Percentiles rank a stretch among this genome's conserved stretches.
Conservation (phyloP, 176 grass and related monocot species). For the Oryza meyeriana region DNA sequence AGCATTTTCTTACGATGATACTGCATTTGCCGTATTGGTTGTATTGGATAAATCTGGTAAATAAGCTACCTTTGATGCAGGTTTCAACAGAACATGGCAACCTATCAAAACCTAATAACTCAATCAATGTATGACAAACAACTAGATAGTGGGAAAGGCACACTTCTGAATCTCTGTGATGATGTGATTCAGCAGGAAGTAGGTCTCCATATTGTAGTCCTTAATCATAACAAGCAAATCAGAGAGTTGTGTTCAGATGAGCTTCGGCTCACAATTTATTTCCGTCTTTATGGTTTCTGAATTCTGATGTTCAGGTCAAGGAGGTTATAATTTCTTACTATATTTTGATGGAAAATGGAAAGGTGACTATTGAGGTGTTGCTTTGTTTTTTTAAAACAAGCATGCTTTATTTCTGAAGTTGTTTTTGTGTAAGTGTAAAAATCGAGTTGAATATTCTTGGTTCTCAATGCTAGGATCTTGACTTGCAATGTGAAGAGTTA, state of each 20-base stretch:
- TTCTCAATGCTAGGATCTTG: conserved; percentile 69
- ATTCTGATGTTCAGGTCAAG: conserved; percentile 69
- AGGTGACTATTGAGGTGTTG: conserved; percentile 69
- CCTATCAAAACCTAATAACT: conserved; percentile 92
- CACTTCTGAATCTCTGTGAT: conserved; percentile 88
- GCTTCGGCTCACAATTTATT: conserved; percentile 11
- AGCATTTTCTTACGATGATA: not conserved
- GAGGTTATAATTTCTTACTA: conserved; percentile 98
- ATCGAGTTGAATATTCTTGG: conserved; percentile 11
- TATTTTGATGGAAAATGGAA: conserved; percentile 99
- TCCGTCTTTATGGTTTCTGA: conserved; percentile 18
- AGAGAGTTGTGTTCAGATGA: not conserved
- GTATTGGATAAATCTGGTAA: not conserved
- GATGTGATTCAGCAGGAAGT: conserved; percentile 99
- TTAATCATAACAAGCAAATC: not conserved
- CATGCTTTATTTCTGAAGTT: not conserved
- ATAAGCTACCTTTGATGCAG: conserved; percentile 40
- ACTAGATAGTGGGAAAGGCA: conserved; percentile 95
- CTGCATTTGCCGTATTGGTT: conserved; percentile 3
- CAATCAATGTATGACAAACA: conserved; percentile 99
- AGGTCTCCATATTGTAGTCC: conserved; percentile 21
- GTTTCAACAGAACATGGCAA: conserved; percentile 98
- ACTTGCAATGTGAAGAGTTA: conserved; percentile 86
- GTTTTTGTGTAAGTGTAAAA: not conserved
- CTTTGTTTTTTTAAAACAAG: not conserved